Evolutionary conservation across 345 rosid genomes (phyloP).

Genomic region (Populus alba): DNA sequence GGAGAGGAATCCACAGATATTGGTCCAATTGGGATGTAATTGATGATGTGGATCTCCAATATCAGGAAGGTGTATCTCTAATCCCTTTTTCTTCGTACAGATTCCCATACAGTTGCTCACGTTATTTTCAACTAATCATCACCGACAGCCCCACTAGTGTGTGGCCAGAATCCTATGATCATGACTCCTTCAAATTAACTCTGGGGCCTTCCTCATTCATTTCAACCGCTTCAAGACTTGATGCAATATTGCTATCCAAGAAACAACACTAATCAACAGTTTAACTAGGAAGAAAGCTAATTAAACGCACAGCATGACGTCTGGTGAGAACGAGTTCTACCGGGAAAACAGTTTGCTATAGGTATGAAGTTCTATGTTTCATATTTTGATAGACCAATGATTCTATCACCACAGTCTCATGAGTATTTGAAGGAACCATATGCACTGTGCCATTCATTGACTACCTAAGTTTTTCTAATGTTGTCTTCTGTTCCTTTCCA

Average conservation of each 20-base stretch:
- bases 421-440: conserved; percentile 3
- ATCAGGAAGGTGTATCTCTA: conserved; percentile 21
- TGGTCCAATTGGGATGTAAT: conserved; percentile 23
- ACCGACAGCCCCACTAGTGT: conserved; percentile 32
- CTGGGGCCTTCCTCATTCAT: background rate
- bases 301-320: background rate
- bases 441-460: background rate
- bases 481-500: background rate
- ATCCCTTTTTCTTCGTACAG: conserved; percentile 25
- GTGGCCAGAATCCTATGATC: conserved; percentile 36
- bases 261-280: background rate
- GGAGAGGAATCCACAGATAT: conserved; percentile 34
- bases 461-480: conserved; percentile 3
- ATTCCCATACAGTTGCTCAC: conserved; percentile 42
- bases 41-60: conserved; percentile 45
- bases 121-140: conserved; percentile 63
- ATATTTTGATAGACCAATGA: background rate
- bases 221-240: background rate
- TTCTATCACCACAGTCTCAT: background rate
- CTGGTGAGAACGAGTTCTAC: background rate
- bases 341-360: background rate
- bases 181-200: conserved; percentile 11
- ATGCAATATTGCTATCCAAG: background rate
- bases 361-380: background rate
- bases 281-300: background rate